Evolutionary conservation across 2,329 filamentous ascomycete genomes (phyloP), one percentile per base, ranked within the genome.

Genomic region (Pseudofabraea citricarpa): DNA sequence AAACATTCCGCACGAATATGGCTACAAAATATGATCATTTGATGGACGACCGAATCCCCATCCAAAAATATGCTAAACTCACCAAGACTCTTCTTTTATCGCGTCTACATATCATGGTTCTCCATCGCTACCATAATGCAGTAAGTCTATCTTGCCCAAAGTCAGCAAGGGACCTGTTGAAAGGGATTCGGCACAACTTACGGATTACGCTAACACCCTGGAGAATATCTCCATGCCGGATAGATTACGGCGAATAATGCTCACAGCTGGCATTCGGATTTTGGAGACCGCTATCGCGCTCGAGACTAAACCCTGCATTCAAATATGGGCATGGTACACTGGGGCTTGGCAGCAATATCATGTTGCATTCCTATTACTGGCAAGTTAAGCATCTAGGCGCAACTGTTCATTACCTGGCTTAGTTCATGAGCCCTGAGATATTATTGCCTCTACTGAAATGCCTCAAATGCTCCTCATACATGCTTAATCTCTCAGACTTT

Each of bases 331-430:
- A 2, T 90, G 86, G 86, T 89, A 88, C 53, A 56, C 68, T 10
- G 83, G 84, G 4, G 83, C 85, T 5, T 77, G 85, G 50, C 81
- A 86, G 48, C 85, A 88, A 58, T 87, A 83, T 59, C 85, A 89
- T 56, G 73, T 76, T 4, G 82, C 84, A 0, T 70, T 90, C 23
- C 69, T 90, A 1, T 67, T 90, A 18, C 70, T 87, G 6, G n/a
- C n/a, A n/a, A n/a, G n/a, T n/a, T n/a, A n/a, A n/a, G n/a, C n/a
- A n/a, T n/a, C n/a, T n/a, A n/a, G n/a, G n/a, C n/a, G n/a, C n/a
- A n/a, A n/a, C n/a, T n/a, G n/a, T n/a, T n/a, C n/a, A n/a, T n/a
- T n/a, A n/a, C n/a, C n/a, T n/a, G n/a, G n/a, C n/a, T n/a, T n/a
- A n/a, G n/a, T n/a, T n/a, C n/a, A n/a, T n/a, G n/a, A n/a, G n/a